Evolutionary conservation across 2,329 filamentous ascomycete genomes (phyloP), one percentile per base, ranked within the genome.

Genomic region (Metarhizium anisopliae): DNA sequence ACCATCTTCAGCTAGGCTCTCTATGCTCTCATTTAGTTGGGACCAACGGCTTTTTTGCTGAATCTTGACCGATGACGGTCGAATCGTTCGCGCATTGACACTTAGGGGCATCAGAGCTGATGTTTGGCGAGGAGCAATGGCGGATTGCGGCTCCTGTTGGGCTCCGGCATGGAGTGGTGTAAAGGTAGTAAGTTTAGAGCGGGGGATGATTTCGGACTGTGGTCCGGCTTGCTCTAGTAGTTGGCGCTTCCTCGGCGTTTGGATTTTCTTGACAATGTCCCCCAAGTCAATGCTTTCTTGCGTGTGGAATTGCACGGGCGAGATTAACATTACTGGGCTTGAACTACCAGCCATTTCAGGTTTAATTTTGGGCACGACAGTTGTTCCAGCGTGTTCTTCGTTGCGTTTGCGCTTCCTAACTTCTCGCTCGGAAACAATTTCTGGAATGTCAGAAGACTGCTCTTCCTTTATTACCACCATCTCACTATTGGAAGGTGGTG

Each of bases 281-380:
- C 67, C 71, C 1, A 87, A 72, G 63, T 87, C 84, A 52, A 86
- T 74, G 54, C 82, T 86, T 53, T 84, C 82, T 45, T 79, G 72
- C 0, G 75, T 71, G 20, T 69, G 62, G 57, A 75, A 57, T 7
- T 58, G 58, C 49, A 55, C 57, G 7, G 62, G 58, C 2, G 60
- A 60, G 3, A 57, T 50, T 2, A 62, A 55, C 16, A 62, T 25
- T 20, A 66, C 53, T n/a, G 67, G 69, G 47, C 68, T 71, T 4
- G 66, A 68, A 32, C 59, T 56, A n/a, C 61, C 61, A 2, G 45
- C 36, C 7, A 55, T 38, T 50, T 82, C 78, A 6, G 60, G 57
- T 62, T 82, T 82, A 49, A 81, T 60, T 53, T 65, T 72, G 11
- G 62, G 64, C 16, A 62, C 50, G 2, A 63, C 65, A 4, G 59